Evolutionary conservation across 2,329 filamentous ascomycete species (phyloP).

Genomic region (Cytospora piceicola): DNA sequence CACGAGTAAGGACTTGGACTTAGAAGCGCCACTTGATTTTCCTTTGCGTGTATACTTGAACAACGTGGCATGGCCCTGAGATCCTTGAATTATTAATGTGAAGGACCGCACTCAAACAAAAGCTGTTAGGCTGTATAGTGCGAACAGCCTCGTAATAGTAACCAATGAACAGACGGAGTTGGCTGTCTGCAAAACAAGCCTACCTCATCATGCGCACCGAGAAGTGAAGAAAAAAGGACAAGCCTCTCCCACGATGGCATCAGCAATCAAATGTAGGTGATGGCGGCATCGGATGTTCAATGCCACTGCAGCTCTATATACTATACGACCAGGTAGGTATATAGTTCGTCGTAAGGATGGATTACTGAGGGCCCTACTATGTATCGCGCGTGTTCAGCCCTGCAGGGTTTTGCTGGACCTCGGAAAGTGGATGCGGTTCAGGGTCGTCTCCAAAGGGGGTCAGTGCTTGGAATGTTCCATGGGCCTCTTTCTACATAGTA

Average conservation of each 20-base stretch:
- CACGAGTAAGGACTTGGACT: not conserved
- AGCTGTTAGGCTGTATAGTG: not conserved
- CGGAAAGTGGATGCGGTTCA: not conserved
- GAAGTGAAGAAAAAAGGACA: not conserved
- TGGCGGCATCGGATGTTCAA: not conserved
- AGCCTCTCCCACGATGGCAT: not conserved
- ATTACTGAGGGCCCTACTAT: too few relatives aligned
- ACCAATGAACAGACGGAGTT: not conserved
- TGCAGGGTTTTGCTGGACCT: not conserved
- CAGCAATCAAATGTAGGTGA: not conserved
- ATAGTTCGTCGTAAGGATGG: not conserved
- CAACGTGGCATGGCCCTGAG: not conserved
- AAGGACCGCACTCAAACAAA: too few relatives aligned
- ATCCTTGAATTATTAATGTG: not conserved
- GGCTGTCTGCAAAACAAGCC: not conserved
- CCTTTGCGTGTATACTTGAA: not conserved
- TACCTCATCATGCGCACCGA: not conserved
- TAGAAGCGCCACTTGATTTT: not conserved
- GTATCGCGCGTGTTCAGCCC: conserved; percentile 6
- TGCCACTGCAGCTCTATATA: not conserved
- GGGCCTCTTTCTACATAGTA: conserved; percentile 1
- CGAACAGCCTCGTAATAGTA: not conserved
- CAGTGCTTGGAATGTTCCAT: conserved; percentile 16
- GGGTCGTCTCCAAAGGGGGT: not conserved
- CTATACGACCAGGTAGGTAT: too few relatives aligned